Conservation (phyloP, 768 basidiomycete genomes). For the Mycena metata region DNA sequence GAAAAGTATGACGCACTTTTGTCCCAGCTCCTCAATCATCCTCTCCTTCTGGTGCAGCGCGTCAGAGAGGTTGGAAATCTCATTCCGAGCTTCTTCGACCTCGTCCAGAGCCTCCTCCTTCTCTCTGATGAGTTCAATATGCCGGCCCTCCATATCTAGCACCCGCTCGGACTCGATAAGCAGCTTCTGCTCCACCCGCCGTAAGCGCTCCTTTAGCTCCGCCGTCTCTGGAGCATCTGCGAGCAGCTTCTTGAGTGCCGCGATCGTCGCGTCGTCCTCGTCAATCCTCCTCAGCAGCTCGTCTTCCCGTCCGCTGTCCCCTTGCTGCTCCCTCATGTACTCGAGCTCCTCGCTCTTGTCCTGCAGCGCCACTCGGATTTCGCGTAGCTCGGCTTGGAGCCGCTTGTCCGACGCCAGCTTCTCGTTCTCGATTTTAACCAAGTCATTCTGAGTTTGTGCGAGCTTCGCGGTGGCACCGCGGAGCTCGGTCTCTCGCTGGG, state of each 20-base stretch:
- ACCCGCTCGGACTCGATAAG: slow-evolving; percentile 57
- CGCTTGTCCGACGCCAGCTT: slow-evolving; percentile 66
- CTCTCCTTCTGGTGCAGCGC: slow-evolving; percentile 44
- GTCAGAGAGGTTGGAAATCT: slow-evolving; percentile 46
- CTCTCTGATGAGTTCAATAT: slow-evolving; percentile 64
- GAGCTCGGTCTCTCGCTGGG: slow-evolving; percentile 61
- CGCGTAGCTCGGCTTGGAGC: slow-evolving; percentile 57
- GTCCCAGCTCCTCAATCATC: slow-evolving; percentile 32
- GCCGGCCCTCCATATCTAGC: slow-evolving; percentile 56
- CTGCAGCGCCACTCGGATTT: slow-evolving; percentile 59
- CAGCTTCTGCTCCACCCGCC: slow-evolving; percentile 55
- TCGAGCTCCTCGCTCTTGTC: slow-evolving; percentile 73
- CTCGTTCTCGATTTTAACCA: slow-evolving; percentile 71
- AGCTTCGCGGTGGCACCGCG: slow-evolving; percentile 61
- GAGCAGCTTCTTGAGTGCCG: slow-evolving; percentile 65
- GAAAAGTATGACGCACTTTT: slow-evolving; percentile 32
- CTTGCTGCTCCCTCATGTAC: slow-evolving; percentile 56
- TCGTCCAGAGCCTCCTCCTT: slow-evolving; percentile 64
- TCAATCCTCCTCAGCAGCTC: slow-evolving; percentile 76
- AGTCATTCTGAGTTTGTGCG: slow-evolving; percentile 60
- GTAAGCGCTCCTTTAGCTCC: slow-evolving; percentile 56
- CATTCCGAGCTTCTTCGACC: slow-evolving; percentile 52
- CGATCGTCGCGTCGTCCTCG: slow-evolving; percentile 78
- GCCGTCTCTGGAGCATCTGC: slow-evolving; percentile 55
- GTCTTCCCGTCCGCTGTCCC: slow-evolving; percentile 65